Base-by-base conservation (phyloP, 1,284 basidiomycete species). In the Irpex sp. region DNA sequence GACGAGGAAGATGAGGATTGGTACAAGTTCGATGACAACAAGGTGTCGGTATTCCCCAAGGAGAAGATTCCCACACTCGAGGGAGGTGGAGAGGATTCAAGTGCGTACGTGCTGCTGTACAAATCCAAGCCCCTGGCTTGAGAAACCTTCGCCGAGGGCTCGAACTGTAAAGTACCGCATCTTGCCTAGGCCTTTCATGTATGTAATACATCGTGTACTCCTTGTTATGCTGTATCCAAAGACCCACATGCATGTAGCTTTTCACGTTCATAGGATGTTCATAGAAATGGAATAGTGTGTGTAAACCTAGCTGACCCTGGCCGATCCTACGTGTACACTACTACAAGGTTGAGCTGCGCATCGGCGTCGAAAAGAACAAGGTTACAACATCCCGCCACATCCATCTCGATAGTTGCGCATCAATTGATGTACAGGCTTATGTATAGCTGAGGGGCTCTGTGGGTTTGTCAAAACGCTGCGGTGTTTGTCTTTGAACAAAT, bases 11-110 rank as follows among this genome's bases (percentile, higher is more conserved):
- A 91, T 63, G 86, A 90, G 65, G 88, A 90, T 71, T 87, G 94
- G 94, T 93, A 90, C 79, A 95, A 95, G 78, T 94, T 94, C 70
- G 89, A 94, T 76, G 95, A 98, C 69, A 93, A 97, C 69, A 97
- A 95, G 77, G 95, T 97, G 47, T 86, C 87, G 33, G 69, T 88
- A 47, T 93, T 95, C 75, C 87, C 87, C 3, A 84, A 83, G 72
- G 94, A 95, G 71, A 96, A 95, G 76, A 79, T 98, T 63, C 73
- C 83, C 35, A 86, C 87, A 8, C 83, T 97, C 67, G 94, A 95
- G 68, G 95, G 95, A 4, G 95, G 95, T 65, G 95, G 87, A 3
- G 84, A 89, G 74, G 88, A 95, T 73, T 90, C 90, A 55, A 85
- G 88, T 37, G 94, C 94, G 39, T 96, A 96, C 75, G 90, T 95